Percentiles rank a stretch among this genome's conserved stretches.
phyloP scores from a whole-genome alignment of 257 asterid species.

The Solanum medicagineum region DNA sequence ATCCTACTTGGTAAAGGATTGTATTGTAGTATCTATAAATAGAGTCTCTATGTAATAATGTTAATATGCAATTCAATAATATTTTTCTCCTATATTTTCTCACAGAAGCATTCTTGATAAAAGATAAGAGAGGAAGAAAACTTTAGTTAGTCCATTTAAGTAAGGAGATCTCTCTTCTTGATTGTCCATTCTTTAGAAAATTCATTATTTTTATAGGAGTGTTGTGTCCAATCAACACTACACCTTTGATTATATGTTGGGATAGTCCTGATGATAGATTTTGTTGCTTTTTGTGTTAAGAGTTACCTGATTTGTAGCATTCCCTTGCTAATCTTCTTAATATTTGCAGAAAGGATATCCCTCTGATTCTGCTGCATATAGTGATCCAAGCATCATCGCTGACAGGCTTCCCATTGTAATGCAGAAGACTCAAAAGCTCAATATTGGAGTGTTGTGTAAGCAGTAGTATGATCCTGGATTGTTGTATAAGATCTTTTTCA shows the following conservation, averaged over 20 bases:
- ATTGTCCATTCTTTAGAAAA: background rate
- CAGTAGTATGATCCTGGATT: constrained; percentile 14
- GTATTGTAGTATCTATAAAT: no score
- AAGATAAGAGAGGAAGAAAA: background rate
- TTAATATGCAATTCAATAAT: no score
- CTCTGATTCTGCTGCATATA: constrained; percentile 71
- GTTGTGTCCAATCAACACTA: background rate
- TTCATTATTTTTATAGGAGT: background rate
- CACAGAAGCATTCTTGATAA: background rate
- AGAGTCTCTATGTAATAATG: no score
- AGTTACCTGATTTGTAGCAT: background rate
- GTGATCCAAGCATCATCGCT: constrained; percentile 66
- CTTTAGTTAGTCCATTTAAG: background rate
- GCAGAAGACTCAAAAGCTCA: constrained; percentile 74
- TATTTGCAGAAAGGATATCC: constrained; percentile 85
- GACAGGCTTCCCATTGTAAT: constrained; percentile 71
- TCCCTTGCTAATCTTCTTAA: background rate
- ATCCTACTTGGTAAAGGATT: no score
- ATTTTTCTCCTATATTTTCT: no score
- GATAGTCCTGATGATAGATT: background rate
- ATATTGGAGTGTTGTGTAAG: constrained; percentile 28
- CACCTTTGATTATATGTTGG: background rate
- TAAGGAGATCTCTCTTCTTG: background rate
- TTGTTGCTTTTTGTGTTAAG: background rate
- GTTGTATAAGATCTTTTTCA: background rate